Conservation (phyloP, 1,139 yeast genomes). For the Debaryomycetaceae sp. region DNA sequence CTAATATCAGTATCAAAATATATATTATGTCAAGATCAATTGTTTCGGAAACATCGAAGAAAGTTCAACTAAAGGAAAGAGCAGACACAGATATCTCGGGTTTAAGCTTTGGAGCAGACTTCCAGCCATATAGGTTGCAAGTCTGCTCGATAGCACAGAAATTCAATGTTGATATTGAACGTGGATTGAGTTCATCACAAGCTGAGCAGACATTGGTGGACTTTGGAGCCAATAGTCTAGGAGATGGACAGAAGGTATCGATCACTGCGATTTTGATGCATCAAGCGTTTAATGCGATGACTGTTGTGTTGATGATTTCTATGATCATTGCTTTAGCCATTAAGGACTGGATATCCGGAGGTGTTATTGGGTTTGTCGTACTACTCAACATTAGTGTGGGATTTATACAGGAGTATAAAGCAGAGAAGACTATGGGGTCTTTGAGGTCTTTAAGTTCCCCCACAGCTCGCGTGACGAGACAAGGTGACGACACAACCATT, state of each 20-base stretch:
- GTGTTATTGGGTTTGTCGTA: constrained; percentile 74
- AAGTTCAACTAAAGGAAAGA: constrained; percentile 11
- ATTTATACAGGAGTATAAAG: constrained; percentile 65
- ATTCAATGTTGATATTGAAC: constrained; percentile 36
- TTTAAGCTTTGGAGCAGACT: constrained; percentile 3
- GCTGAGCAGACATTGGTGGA: constrained; percentile 22
- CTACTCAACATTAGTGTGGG: constrained; percentile 67
- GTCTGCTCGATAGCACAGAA: constrained; percentile 30
- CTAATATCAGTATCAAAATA: not conserved
- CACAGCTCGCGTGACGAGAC: constrained; percentile 64
- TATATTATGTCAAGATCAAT: constrained; percentile 2
- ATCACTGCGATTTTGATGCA: constrained; percentile 56
- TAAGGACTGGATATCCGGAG: constrained; percentile 79
- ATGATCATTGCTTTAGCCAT: constrained; percentile 76
- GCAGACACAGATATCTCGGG: constrained; percentile 13
- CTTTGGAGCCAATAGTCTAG: constrained; percentile 61
- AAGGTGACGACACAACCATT: constrained; percentile 57
- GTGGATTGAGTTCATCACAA: constrained; percentile 46
- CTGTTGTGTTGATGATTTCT: constrained; percentile 67
- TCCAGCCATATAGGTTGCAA: constrained; percentile 31
- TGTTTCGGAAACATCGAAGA: constrained; percentile 7
- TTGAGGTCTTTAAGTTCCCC: constrained; percentile 69
- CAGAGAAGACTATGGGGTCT: constrained; percentile 81
- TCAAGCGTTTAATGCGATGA: constrained; percentile 80
- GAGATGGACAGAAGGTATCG: constrained; percentile 61